phyloP scores from a whole-genome alignment of 805 yeast species.

The Yamadazyma philogaea region DNA sequence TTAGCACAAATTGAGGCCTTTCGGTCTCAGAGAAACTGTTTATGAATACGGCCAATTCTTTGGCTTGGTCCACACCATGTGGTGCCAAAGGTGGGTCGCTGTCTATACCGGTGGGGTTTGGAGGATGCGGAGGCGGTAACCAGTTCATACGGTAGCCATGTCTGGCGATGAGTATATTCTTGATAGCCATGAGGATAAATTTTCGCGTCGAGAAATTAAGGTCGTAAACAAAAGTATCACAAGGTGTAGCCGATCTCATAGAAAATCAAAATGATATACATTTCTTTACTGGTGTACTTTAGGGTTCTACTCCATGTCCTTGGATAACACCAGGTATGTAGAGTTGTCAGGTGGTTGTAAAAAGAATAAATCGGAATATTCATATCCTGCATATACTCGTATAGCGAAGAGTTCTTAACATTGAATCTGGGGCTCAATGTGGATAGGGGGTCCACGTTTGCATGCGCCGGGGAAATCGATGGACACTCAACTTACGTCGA shows the following conservation, averaged over 20 bases:
- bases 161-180: constrained; percentile 67
- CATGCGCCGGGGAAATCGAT: too few relatives aligned
- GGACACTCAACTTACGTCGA: too few relatives aligned
- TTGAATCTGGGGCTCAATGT: too few relatives aligned
- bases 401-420: too few relatives aligned
- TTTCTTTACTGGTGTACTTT: too few relatives aligned
- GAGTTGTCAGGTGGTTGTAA: too few relatives aligned
- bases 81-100: constrained; percentile 86
- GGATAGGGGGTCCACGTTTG: too few relatives aligned
- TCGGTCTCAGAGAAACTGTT: constrained; percentile 33
- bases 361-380: too few relatives aligned
- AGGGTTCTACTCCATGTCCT: too few relatives aligned
- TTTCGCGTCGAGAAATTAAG: not conserved
- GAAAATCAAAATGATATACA: not conserved
- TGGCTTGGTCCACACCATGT: constrained; percentile 86
- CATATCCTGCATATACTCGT: too few relatives aligned
- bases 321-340: too few relatives aligned
- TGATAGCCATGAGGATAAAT: constrained; percentile 33
- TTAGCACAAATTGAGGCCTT: constrained; percentile 66
- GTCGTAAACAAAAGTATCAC: not conserved
- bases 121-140: constrained; percentile 69
- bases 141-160: constrained; percentile 93
- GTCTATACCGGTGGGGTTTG: constrained; percentile 84
- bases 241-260: too few relatives aligned
- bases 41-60: constrained; percentile 66